Conservation (phyloP, 148 eudicot species). For the Drosera capensis region DNA sequence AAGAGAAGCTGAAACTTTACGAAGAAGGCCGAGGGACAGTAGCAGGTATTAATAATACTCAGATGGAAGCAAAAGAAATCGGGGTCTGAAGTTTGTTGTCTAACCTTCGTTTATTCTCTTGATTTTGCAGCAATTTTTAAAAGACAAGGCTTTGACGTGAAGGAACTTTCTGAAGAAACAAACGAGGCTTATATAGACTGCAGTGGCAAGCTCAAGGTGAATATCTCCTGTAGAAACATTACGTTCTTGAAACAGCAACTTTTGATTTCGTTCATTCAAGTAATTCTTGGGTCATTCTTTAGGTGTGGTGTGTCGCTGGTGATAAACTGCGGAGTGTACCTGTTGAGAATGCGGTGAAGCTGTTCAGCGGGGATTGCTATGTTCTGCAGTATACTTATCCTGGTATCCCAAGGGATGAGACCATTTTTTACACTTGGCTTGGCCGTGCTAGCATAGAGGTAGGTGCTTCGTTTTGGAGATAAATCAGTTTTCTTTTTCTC, state of each 20-base stretch:
- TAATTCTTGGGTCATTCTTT: slow-evolving; percentile 3
- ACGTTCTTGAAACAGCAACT: neutral
- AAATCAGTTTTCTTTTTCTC: neutral
- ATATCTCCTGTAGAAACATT: neutral
- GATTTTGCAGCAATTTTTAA: slow-evolving; percentile 29
- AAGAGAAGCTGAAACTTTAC: slow-evolving; percentile 25
- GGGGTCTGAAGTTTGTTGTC: neutral
- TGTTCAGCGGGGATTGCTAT: slow-evolving; percentile 34
- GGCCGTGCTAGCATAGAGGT: slow-evolving; percentile 26
- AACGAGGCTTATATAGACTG: slow-evolving; percentile 15
- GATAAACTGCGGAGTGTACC: slow-evolving; percentile 16
- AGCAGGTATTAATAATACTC: slow-evolving; percentile 29
- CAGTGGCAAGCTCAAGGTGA: slow-evolving; percentile 24
- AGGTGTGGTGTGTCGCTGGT: slow-evolving; percentile 33
- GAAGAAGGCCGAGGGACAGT: slow-evolving; percentile 66
- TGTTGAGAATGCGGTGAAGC: slow-evolving; percentile 15
- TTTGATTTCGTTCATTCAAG: neutral
- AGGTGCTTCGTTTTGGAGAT: neutral
- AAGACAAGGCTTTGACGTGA: slow-evolving; percentile 29
- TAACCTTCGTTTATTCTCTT: slow-evolving; percentile 3
- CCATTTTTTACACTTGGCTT: slow-evolving; percentile 33
- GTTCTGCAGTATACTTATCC: slow-evolving; percentile 26
- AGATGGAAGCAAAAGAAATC: slow-evolving; percentile 3
- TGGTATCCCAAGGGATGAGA: slow-evolving; percentile 19
- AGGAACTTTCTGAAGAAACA: slow-evolving; percentile 31